These are phyloP conservation scores for Rhodotorula sp. DNA, from an alignment of 1,284 basidiomycete genomes.

Conservation along the genomic window DNA sequence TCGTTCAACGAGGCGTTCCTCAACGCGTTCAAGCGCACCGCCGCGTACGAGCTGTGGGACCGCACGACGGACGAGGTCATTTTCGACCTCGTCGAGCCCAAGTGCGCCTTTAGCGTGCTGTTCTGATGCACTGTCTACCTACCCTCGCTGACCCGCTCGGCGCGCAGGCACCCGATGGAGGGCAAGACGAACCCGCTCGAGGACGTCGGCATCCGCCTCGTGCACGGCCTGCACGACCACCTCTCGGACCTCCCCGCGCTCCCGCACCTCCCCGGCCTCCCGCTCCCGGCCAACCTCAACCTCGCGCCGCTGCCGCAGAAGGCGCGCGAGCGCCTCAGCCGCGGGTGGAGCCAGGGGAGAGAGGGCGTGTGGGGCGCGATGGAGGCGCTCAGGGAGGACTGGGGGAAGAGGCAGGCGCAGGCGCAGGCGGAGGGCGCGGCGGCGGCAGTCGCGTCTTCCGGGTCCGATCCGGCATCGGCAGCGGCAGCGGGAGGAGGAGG, in stretches of 20 bases:
- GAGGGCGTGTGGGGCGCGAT: conserved; percentile 15
- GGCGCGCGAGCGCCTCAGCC: conserved; percentile 16
- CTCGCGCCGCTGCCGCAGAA: conserved; percentile 12
- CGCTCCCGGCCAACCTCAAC: neutral
- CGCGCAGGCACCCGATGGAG: conserved; percentile 71
- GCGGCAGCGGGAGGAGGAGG: neutral
- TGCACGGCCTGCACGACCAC: conserved; percentile 85
- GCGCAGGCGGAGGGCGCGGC: neutral
- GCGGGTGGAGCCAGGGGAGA: conserved; percentile 2
- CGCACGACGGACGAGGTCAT: conserved; percentile 79
- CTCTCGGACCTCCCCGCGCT: conserved; percentile 57
- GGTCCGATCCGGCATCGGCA: too few relatives aligned
- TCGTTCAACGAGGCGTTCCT: conserved; percentile 79
- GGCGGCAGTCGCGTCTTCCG: neutral
- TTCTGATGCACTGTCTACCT: conserved; percentile 49
- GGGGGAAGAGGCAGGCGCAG: conserved; percentile 2
- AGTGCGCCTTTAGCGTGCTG: conserved; percentile 23
- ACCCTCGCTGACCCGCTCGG: neutral
- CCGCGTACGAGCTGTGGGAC: conserved; percentile 84
- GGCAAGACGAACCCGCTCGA: conserved; percentile 83
- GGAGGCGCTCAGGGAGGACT: conserved; percentile 10
- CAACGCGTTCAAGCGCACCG: conserved; percentile 75
- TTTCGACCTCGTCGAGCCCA: conserved; percentile 87
- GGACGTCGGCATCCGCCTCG: conserved; percentile 81
- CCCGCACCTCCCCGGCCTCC: conserved; percentile 4